Base-by-base conservation (phyloP, 2,329 filamentous ascomycete species). In the Septoria linicola region DNA sequence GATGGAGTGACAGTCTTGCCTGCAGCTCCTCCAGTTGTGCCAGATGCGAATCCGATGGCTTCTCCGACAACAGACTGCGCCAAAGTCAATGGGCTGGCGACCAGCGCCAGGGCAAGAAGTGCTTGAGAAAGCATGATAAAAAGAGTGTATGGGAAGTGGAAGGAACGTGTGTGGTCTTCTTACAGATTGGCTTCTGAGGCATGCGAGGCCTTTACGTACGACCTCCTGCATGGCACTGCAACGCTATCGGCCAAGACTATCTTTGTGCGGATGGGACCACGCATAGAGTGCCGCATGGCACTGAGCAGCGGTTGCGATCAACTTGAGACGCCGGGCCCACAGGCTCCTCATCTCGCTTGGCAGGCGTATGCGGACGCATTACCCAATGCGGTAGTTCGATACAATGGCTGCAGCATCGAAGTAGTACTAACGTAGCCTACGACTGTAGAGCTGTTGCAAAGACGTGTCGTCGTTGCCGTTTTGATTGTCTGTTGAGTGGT, bases 11-110 rank as follows among this genome's bases (percentile, higher is more conserved):
- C 59, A 2, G 63, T 60, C 13, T 72, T 68, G 17, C 78, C 80
- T 53, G 60, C 72, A 46, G 80, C 81, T 62, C 82, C 82, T 31
- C 82, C 82, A 14, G 82, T 85, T 21, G 80, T 78, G 41, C 80
- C 79, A 52, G 70, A 66, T 13, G 75, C 76, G 53, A 78, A 78
- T 50, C 76, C 76, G 56, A 75, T 70, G n/a, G 74, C 68, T 30
- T 72, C 59, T 11, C 70, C 70, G n/a, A 49, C 45, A 14, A 60
- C 58, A 30, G 42, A 34, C 23, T 44, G 45, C 37, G 53, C 47
- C 23, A 49, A 36, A 20, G 48, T 14, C 13, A 42, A 19, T 37
- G 52, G 49, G 76, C 81, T 19, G 80, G 80, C 17, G 80, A 75
- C 61, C 82, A 84, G 32, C 80, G 80, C 14, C 71, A 75, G 41